Evolutionary conservation across 192 early-diverging fungal genomes (phyloP), one percentile per base, ranked within the genome.

Genomic region (Coemansia sp.): DNA sequence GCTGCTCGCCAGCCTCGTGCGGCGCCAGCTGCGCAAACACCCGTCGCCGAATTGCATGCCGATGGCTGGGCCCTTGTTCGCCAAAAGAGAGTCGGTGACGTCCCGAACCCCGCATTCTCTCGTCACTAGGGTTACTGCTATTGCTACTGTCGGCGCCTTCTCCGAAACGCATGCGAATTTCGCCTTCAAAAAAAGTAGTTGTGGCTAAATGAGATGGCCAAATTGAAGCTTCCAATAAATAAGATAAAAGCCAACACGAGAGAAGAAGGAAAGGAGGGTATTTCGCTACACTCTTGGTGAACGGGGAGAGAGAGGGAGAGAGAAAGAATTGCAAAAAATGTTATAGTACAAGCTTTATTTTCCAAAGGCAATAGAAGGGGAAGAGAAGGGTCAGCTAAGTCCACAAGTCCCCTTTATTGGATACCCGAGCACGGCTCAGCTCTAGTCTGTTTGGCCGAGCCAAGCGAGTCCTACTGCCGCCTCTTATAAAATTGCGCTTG

Each of bases 11-110:
- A 10, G 43, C 44, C 14, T 53, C 65, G 14, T 67, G 64, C 32
- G 68, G 64, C n/a, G 74, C 74, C 2, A 76, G 56, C 1, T 53
- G 54, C 11, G 74, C 68, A 67, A 76, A 76, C 21, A 76, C 64
- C 38, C 74, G 58, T 50, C 74, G 74, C 12, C 74, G 53, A 44
- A 22, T 56, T 5, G 41, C 66, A 9, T 53, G 39, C 12, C 59
- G 53, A 9, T 44, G 36, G 21, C 44, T 50, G 17, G 39, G 14
- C 0, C 22, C 17, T 12, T 32, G 54, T 3, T 57, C 39, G 56
- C 50, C 60, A 53, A 67, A 73, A n/a, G 71, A 73, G 11, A 73
- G 60, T 10, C 44, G 71, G 35, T 63, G 56, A 26, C 65, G 59
- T n/a, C 57, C 56, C 7, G 65, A n/a, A 9, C 60, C 32, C 26